Conservation (phyloP, 176 grass and related monocot species). For the Avena sativa region DNA sequence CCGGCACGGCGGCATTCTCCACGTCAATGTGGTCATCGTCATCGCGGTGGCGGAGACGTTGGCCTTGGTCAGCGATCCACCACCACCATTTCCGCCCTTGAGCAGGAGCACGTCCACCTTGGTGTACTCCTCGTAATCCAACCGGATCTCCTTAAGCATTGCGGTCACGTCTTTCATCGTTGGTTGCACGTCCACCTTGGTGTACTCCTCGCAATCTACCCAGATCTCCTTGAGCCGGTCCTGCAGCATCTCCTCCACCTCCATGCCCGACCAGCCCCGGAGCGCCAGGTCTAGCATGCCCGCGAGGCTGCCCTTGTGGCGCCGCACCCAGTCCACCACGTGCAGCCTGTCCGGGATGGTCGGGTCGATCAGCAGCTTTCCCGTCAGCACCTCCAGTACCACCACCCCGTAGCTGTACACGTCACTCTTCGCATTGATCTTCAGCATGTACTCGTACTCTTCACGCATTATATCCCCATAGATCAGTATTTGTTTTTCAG, state of each 20-base stretch:
- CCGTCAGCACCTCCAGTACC: constrained; percentile 87
- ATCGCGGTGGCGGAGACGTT: background rate
- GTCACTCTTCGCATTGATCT: constrained; percentile 96
- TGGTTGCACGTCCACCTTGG: constrained; percentile 68
- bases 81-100: constrained; percentile 38
- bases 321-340: constrained; percentile 88
- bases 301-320: constrained; percentile 38
- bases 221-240: constrained; percentile 45
- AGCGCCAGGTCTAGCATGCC: constrained; percentile 75
- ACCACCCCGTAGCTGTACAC: constrained; percentile 98
- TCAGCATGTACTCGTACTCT: constrained; percentile 98
- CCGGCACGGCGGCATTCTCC: constrained; percentile 44
- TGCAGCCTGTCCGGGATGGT: constrained; percentile 80
- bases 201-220: no score
- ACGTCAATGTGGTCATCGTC: constrained; percentile 32
- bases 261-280: constrained; percentile 40
- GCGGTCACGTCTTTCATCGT: constrained; percentile 92
- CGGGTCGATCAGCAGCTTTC: constrained; percentile 90
- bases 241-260: constrained; percentile 91
- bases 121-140: constrained; percentile 73
- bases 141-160: constrained; percentile 85
- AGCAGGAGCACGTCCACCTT: constrained; percentile 64
- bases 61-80: background rate
- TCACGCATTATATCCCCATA: background rate
- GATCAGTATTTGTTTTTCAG: no score